Percentiles rank a stretch among this genome's conserved stretches.
phyloP scores from a whole-genome alignment of 2,329 filamentous ascomycete genomes.

The Colletotrichum tabaci region DNA sequence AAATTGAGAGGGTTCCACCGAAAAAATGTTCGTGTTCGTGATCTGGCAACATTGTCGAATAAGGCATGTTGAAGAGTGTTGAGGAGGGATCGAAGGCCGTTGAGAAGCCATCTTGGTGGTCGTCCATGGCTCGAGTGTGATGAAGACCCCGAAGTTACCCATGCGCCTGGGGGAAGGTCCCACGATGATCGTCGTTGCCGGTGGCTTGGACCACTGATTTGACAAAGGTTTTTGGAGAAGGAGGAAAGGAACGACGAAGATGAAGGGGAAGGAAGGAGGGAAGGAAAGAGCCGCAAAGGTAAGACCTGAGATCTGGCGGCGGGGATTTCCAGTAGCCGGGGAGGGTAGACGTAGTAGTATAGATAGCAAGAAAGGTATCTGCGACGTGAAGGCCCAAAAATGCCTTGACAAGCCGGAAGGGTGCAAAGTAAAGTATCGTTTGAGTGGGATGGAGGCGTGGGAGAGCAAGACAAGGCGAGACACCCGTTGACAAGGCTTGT shows the following conservation, averaged over 20 bases:
- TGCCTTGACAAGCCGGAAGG: background rate
- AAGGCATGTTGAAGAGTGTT: constrained; percentile 38
- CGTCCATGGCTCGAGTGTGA: constrained; percentile 44
- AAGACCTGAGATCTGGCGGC: constrained; percentile 22
- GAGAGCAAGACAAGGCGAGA: constrained; percentile 14
- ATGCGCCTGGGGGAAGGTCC: constrained; percentile 3
- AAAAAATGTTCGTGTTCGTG: constrained; percentile 11
- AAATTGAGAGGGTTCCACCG: background rate
- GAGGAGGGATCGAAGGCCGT: constrained; percentile 7
- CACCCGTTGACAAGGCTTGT: constrained; percentile 29
- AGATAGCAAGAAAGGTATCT: background rate
- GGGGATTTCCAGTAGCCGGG: constrained; percentile 9
- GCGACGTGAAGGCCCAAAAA: constrained; percentile 22
- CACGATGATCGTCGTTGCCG: constrained; percentile 18
- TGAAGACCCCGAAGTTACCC: constrained; percentile 5
- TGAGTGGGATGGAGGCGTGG: constrained; percentile 13
- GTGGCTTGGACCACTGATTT: background rate
- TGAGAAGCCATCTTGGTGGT: constrained; percentile 35
- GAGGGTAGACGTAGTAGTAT: constrained; percentile 30
- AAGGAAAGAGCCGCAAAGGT: constrained; percentile 34
- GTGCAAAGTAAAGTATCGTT: constrained; percentile 14
- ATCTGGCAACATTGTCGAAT: constrained; percentile 5
- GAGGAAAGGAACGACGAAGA: background rate
- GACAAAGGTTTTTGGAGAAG: background rate
- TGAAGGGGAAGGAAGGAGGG: constrained; percentile 4